Evolutionary conservation across 1,284 basidiomycete genomes (phyloP), one percentile per base, ranked within the genome.

Genomic region (Schizophyllum amplum): DNA sequence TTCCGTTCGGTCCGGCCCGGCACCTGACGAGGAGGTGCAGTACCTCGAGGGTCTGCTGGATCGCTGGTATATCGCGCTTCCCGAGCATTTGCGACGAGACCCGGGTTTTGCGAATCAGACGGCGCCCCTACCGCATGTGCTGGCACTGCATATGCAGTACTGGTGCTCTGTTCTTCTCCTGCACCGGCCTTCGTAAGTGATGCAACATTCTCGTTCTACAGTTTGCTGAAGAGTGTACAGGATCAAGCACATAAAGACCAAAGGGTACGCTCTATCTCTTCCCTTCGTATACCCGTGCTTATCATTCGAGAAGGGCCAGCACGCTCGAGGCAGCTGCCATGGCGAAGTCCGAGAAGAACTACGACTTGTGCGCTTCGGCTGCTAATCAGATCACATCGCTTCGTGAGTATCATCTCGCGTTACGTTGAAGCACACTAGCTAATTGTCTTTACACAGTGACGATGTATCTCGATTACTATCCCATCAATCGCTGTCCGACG

Each of bases 131-230:
- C 85, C 86, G 2, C 84, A 90, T 64, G 72, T 92, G 24, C 70
- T 92, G 54, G 85, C 84, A 25, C 72, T 94, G 48, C 91, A 94
- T 66, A 87, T 92, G 82, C 85, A 90, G 65, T 93, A 92, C 66
- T 94, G 91, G 87, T 89, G 86, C 65, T 82, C 87, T 2, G 82
- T 89, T 20, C 71, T 94, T 26, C 69, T 94, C 25, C 71, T 94
- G 26, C 88, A 93, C 69, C 80, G 92, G 17, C 90, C 91, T 4
- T 92, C 90, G 88, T 90, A 66, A 74, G 87, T 75, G 6, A 17
- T 17, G 33, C 33, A 17, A 17, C 33, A 27, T 52, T 47, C 58
- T 55, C 42, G 54, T 53, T 57, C 57, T 56, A 33, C 54, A 26
- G 15, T 42, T 47, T 23, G 48, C 27, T 55, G n/a, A 33, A 24